These are phyloP conservation scores for Porogramme epimiltina DNA, from an alignment of 1,284 basidiomycete species.

Conservation along the genomic window DNA sequence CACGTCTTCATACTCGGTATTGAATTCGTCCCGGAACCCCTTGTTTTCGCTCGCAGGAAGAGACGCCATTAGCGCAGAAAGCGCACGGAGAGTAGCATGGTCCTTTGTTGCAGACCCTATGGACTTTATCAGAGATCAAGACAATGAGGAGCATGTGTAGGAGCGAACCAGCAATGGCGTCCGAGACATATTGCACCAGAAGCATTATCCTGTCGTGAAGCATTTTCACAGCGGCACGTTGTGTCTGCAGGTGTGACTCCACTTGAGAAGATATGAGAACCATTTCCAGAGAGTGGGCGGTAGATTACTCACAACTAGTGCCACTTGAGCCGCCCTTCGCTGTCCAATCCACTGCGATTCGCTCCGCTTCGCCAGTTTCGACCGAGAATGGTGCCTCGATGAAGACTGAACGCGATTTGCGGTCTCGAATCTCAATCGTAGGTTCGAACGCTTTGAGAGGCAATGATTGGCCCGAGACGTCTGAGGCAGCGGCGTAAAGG, in stretches of 20 bases:
- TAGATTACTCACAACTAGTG: conserved; percentile 62
- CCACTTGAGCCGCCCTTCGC: conserved; percentile 87
- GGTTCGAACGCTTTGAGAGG: conserved; percentile 92
- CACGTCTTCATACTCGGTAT: conserved; percentile 94
- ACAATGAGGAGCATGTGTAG: too few relatives aligned
- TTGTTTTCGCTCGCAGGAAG: conserved; percentile 83
- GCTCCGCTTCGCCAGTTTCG: conserved; percentile 98
- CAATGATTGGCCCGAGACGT: conserved; percentile 66
- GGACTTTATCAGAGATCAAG: too few relatives aligned
- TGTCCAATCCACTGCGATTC: conserved; percentile 97
- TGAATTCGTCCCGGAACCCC: conserved; percentile 82
- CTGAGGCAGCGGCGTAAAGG: conserved; percentile 49
- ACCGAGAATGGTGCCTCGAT: conserved; percentile 83
- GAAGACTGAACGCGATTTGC: conserved; percentile 77
- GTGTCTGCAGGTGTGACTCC: conserved; percentile 86
- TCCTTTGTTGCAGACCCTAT: conserved; percentile 56
- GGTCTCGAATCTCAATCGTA: conserved; percentile 79
- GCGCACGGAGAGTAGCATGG: conserved; percentile 80
- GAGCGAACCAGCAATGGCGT: conserved; percentile 70
- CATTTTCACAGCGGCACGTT: conserved; percentile 95
- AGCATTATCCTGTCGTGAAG: conserved; percentile 87
- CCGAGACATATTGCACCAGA: conserved; percentile 81
- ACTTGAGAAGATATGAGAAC: conserved; percentile 50
- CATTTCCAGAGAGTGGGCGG: background rate
- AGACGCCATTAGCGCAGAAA: conserved; percentile 84